Conservation (phyloP, 345 rosid species). For the Citrus sp. region DNA sequence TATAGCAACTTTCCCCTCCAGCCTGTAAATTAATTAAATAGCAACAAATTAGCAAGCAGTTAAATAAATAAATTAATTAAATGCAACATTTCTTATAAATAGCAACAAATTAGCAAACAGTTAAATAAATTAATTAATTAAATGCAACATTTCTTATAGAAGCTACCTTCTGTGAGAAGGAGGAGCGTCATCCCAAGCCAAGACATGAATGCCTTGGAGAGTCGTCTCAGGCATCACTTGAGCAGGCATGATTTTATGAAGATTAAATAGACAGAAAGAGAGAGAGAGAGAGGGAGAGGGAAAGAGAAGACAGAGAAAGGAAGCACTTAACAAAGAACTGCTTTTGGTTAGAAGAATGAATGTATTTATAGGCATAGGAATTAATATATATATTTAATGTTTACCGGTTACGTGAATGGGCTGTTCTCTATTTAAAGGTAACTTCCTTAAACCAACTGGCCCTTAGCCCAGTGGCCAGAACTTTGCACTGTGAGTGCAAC, state of each 20-base stretch:
- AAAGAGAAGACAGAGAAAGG: constrained; percentile 1
- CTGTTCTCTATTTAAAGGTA: background rate
- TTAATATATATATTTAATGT: too few relatives aligned
- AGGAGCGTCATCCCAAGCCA: constrained; percentile 34
- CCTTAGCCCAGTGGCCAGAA: too few relatives aligned
- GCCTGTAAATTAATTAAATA: constrained; percentile 27
- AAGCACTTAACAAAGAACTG: background rate
- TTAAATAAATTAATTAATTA: too few relatives aligned
- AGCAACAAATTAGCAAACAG: background rate
- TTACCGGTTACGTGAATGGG: constrained; percentile 6
- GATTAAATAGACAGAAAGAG: background rate
- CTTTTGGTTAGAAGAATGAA: background rate
- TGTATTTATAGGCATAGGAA: background rate
- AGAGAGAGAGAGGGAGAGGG: background rate
- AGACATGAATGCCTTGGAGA: constrained; percentile 42
- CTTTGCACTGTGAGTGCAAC: too few relatives aligned
- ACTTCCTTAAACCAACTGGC: too few relatives aligned
- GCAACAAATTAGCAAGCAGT: background rate
- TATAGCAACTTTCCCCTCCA: constrained; percentile 78
- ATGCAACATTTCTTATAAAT: background rate
- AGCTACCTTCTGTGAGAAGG: constrained; percentile 53
- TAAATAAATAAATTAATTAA: too few relatives aligned
- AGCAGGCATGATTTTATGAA: constrained; percentile 36
- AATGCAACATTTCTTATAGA: background rate
- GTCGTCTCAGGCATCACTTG: constrained; percentile 49